Conservation (phyloP, 2,329 filamentous ascomycete species). For the Botrytis tulipae region DNA sequence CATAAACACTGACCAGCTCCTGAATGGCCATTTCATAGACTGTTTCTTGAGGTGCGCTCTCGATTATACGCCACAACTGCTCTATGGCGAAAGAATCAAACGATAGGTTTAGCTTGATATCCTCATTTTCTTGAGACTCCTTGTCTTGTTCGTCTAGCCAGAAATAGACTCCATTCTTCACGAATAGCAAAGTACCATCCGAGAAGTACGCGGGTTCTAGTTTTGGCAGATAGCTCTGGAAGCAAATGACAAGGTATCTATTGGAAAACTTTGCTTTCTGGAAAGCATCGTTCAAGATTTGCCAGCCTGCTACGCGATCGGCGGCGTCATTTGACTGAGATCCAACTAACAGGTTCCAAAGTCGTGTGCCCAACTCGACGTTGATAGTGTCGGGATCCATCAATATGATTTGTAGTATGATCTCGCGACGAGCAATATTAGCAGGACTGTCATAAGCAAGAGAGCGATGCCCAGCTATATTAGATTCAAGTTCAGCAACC, state of each 20-base stretch:
- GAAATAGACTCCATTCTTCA: slow-evolving; percentile 51
- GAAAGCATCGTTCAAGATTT: slow-evolving; percentile 54
- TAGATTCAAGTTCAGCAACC: slow-evolving; percentile 61
- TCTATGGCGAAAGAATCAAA: slow-evolving; percentile 58
- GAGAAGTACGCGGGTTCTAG: slow-evolving; percentile 60
- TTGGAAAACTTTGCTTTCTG: slow-evolving; percentile 49
- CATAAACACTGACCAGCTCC: slow-evolving; percentile 71
- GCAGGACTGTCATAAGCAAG: slow-evolving; percentile 42
- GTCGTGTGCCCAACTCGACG: slow-evolving; percentile 55
- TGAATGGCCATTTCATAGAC: slow-evolving; percentile 66
- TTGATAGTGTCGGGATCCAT: slow-evolving; percentile 62
- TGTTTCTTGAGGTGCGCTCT: slow-evolving; percentile 64
- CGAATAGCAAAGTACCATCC: slow-evolving; percentile 60
- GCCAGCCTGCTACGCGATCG: slow-evolving; percentile 68
- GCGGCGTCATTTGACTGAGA: slow-evolving; percentile 55
- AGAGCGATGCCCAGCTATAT: slow-evolving; percentile 25
- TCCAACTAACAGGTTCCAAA: slow-evolving; percentile 76
- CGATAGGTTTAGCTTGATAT: slow-evolving; percentile 51
- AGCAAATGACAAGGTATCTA: slow-evolving; percentile 54
- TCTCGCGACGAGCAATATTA: slow-evolving; percentile 55
- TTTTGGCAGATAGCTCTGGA: slow-evolving; percentile 55
- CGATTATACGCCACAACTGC: slow-evolving; percentile 79
- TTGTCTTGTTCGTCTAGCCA: slow-evolving; percentile 49
- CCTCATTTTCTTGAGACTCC: slow-evolving; percentile 37
- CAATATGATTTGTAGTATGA: slow-evolving; percentile 57